Base-by-base conservation (phyloP, 2,329 filamentous ascomycete species). In the Corniculantispora saksenae region DNA sequence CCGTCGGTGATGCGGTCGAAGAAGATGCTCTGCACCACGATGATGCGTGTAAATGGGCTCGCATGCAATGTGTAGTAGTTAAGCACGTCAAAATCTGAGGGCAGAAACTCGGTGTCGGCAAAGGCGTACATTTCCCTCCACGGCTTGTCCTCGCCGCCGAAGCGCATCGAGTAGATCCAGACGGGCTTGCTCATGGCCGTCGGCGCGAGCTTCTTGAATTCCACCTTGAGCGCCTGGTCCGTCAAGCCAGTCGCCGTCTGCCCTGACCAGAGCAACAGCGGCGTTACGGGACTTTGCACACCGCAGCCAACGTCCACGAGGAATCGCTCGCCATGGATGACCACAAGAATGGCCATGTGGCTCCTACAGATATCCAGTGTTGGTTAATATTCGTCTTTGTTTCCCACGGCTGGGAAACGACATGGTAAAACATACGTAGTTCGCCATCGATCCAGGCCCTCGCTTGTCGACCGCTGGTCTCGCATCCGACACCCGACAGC, bases 31-130 rank as follows among this genome's bases (percentile, higher is more conserved):
- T 64, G 62, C 45, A 45, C 63, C 23, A 48, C 48, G 45, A 64
- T 38, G 5, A 47, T 45, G 19, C 48, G 35, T 17, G 50, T 60
- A 38, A 47, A 60, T 17, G 25, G 35, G 38, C 56, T 55, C 21
- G 54, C 48, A 35, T 54, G 35, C 48, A 64, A 25, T n/a, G 56
- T 64, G 47, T 64, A 60, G 35, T 60, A 55, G 56, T 47, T 64
- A 8, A 64, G 63, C 45, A 64, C 56, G n/a, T 47, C 35, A 48
- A 60, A 50, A 29, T 50, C 56, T 2, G 56, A 45, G 1, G 63
- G n/a, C 21, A 64, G 27, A 9, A 40, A 60, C 21, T 64, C 56
- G 23, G 48, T 38, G 38, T 64, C 63, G n/a, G 63, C 56, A 55
- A 64, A 55, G 25, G 56, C 63, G 38, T 64, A 60, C 27, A 55